A percentile compares a stretch with the other conserved stretches of the same genome.
These are phyloP conservation scores for Curvularia lunata DNA, from an alignment of 2,329 filamentous ascomycete species.

Conservation along the genomic window DNA sequence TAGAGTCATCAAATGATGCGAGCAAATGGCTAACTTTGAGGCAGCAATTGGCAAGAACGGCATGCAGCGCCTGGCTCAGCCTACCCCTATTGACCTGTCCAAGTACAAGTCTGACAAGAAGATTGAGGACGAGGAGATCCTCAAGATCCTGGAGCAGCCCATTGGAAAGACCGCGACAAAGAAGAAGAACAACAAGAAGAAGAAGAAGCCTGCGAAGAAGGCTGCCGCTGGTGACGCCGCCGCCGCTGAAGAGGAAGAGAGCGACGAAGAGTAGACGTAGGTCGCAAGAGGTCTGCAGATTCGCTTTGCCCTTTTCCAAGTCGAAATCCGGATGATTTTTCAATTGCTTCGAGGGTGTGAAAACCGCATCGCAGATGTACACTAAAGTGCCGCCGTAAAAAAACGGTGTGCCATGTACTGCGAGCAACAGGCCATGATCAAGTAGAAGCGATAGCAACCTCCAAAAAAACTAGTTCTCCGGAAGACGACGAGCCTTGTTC, in stretches of 20 bases:
- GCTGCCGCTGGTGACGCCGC: constrained; percentile 57
- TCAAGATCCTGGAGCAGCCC: constrained; percentile 92
- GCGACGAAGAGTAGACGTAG: constrained; percentile 43
- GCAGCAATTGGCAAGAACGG: constrained; percentile 97
- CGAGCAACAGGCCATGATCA: constrained; percentile 5
- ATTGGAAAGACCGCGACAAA: constrained; percentile 70
- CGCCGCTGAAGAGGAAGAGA: constrained; percentile 45
- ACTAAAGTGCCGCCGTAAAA: constrained; percentile 1
- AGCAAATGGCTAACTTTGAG: constrained; percentile 19
- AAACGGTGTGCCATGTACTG: constrained; percentile 1
- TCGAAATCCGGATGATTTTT: constrained; percentile 5
- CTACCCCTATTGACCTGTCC: constrained; percentile 75
- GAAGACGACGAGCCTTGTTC: neutral
- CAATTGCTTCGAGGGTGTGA: constrained; percentile 5
- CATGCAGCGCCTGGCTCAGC: constrained; percentile 80
- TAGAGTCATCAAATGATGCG: neutral
- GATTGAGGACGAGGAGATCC: constrained; percentile 92
- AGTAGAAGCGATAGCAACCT: constrained; percentile 17
- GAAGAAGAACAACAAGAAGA: constrained; percentile 86
- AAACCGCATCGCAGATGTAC: constrained; percentile 5
- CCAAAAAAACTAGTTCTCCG: constrained; percentile 10
- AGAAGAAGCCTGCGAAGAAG: constrained; percentile 76
- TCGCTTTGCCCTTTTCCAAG: constrained; percentile 1
- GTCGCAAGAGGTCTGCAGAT: neutral
- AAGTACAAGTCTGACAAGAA: constrained; percentile 97